Base-by-base conservation (phyloP, 805 yeast genomes). In the Tetrapisispora iriomotensis region DNA sequence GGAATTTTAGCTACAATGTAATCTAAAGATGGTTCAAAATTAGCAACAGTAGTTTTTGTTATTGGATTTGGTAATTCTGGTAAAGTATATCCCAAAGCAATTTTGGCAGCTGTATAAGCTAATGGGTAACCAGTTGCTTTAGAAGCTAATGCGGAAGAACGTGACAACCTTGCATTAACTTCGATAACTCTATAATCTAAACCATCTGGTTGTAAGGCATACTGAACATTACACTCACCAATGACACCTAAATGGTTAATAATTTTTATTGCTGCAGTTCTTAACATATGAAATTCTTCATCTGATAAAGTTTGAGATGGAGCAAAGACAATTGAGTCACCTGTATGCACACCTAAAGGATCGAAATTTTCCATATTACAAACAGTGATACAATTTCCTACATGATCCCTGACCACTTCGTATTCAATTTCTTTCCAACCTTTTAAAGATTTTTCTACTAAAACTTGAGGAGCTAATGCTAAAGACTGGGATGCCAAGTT, bases 401-500 rank as follows among this genome's bases (percentile, higher is more conserved):
- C 92, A 48, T 92, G 75, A 69, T 90, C 98, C 61, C 98, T 82
- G 41, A 90, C 97, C 48, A 90, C 98, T 70, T 90, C 98, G 64
- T 90, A 90, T 67, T 90, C 98, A 46, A 90, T 94, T 67, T 90
- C 98, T 65, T 90, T 90, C 98, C 98, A 90, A 48, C 98, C 98
- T 71, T 88, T 90, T 67, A 90, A 71, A 6, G 97, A 90, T 71
- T 83, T 88, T 67, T 90, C 98, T 46, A 90, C 97, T 52, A 90
- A 70, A 50, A 90, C 87, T 71, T 90, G 98, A 37, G 96, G 96
- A 17, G 97, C 77, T 46, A 88, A 67, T 21, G 95, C 78, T 46
- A 90, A 71, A 1, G 96, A 84, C 65, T 85, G 94, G 23, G 95
- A 75, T 34, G 95, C 82, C 62, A 90, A 72, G 66, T 90, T 82